Evolutionary conservation across 768 basidiomycete genomes (phyloP), one percentile per base, ranked within the genome.

Genomic region (Trametes cubensis): DNA sequence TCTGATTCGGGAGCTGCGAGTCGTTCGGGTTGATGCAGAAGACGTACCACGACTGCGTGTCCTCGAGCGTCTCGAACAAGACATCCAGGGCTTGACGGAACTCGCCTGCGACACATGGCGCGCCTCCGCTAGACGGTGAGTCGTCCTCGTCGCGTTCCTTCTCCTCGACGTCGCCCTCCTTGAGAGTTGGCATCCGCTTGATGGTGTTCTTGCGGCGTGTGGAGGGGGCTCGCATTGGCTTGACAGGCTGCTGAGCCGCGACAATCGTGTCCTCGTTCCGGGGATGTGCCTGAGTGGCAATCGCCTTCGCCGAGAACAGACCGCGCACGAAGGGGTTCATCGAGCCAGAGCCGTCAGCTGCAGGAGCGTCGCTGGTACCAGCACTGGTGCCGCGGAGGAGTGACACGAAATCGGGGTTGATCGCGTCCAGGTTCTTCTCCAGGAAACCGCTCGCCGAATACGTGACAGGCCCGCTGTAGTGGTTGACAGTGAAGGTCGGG

Each of bases 21-120:
- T 98, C 95, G 71, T 98, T 99, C 4, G 95, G 94, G 72, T 91
- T 94, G 67, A 98, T 76, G 70, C 94, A 97, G 75, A 96, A 93
- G 18, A 97, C 82, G 68, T 87, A 90, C 95, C 95, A 98, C 2
- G 85, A 78, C 76, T 95, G 90, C 17, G 93, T 90, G 68, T 97
- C 95, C 56, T 90, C 87, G 25, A 98, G 78, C 1, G 94, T 94
- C 65, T 90, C 85, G 66, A 98, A 91, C 17, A 97, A 81, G 0
- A 88, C 90, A 69, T 95, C 89, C 52, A 97, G 76, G 5, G 95
- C 92, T 0, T 87, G 76, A 67, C 86, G 85, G 81, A 97, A 94
- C 74, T 95, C 93, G 55, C 95, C 92, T 0, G 94, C 88, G 6
- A 96, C 86, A 67, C 94, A 94, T 0, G 90, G 88, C 25, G 73